phyloP scores from a whole-genome alignment of 2,329 filamentous ascomycete species.

The Trichoderma oligosporum region DNA sequence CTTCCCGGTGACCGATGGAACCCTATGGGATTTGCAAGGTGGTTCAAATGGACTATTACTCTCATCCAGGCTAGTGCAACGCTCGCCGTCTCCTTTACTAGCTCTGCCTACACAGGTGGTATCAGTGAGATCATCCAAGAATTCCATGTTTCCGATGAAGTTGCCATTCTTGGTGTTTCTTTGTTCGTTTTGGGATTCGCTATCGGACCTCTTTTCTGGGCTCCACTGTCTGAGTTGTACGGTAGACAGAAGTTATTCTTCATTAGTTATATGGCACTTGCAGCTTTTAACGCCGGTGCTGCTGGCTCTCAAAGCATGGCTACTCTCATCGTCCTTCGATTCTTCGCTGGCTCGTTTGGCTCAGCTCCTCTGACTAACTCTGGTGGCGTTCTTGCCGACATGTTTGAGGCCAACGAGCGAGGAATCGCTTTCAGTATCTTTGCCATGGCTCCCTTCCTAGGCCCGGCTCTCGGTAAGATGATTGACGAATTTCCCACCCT shows the following conservation, averaged over 20 bases:
- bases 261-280: constrained; percentile 54
- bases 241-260: constrained; percentile 59
- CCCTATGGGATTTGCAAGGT: constrained; percentile 56
- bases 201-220: constrained; percentile 62
- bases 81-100: constrained; percentile 66
- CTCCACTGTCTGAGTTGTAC: constrained; percentile 61
- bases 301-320: constrained; percentile 55
- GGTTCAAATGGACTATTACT: constrained; percentile 64
- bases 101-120: constrained; percentile 62
- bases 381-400: constrained; percentile 61
- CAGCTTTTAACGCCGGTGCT: constrained; percentile 58
- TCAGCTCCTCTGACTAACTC: constrained; percentile 60
- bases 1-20: constrained; percentile 64
- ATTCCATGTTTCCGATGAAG: constrained; percentile 49
- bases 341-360: constrained; percentile 62
- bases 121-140: constrained; percentile 50
- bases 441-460: constrained; percentile 60
- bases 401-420: constrained; percentile 53
- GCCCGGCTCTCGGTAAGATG: constrained; percentile 49
- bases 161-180: constrained; percentile 60
- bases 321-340: constrained; percentile 63
- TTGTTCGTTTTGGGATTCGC: constrained; percentile 61
- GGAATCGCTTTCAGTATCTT: constrained; percentile 59
- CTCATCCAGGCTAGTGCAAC: constrained; percentile 61
- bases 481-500: no score